phyloP scores from a whole-genome alignment of 1,284 basidiomycete species.

The Salmacisia buchloeana region DNA sequence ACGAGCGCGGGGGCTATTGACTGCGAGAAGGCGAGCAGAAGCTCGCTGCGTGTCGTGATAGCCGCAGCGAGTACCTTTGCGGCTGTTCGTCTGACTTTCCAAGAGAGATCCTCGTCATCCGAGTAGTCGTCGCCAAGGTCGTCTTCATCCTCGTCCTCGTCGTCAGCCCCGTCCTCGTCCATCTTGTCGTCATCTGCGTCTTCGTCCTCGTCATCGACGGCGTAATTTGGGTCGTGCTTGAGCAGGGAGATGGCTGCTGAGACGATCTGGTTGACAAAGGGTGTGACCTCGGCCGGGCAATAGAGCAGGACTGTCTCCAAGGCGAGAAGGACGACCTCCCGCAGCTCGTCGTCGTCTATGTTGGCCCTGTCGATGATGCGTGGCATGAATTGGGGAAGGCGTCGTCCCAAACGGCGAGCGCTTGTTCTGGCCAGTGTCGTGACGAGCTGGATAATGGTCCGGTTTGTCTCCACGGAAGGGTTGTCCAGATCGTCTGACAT shows the following conservation, averaged over 20 bases:
- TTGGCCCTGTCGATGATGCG: conserved; percentile 63
- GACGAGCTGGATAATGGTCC: conserved; percentile 73
- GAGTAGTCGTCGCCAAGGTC: conserved; percentile 59
- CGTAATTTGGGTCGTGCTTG: conserved; percentile 96
- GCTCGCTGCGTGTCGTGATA: conserved; percentile 79
- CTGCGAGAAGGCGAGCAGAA: conserved; percentile 71
- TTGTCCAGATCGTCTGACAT: conserved; percentile 40
- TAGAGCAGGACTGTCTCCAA: conserved; percentile 68
- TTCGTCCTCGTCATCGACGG: conserved; percentile 68
- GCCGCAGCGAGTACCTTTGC: conserved; percentile 81
- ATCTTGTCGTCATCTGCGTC: conserved; percentile 61
- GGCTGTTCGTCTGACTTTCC: conserved; percentile 89
- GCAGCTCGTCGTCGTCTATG: conserved; percentile 66
- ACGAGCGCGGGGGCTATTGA: conserved; percentile 80
- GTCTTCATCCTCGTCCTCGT: conserved; percentile 25
- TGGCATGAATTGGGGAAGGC: conserved; percentile 51
- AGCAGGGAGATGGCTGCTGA: conserved; percentile 69
- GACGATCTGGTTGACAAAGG: conserved; percentile 66
- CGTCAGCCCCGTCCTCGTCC: conserved; percentile 30
- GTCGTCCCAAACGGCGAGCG: conserved; percentile 32
- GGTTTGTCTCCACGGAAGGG: conserved; percentile 60
- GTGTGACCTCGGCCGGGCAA: conserved; percentile 73
- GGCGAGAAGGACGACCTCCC: conserved; percentile 26
- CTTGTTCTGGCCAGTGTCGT: conserved; percentile 57
- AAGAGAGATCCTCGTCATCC: conserved; percentile 97